Evolutionary conservation across 1,284 basidiomycete genomes (phyloP).

Genomic region (Somion occarium): DNA sequence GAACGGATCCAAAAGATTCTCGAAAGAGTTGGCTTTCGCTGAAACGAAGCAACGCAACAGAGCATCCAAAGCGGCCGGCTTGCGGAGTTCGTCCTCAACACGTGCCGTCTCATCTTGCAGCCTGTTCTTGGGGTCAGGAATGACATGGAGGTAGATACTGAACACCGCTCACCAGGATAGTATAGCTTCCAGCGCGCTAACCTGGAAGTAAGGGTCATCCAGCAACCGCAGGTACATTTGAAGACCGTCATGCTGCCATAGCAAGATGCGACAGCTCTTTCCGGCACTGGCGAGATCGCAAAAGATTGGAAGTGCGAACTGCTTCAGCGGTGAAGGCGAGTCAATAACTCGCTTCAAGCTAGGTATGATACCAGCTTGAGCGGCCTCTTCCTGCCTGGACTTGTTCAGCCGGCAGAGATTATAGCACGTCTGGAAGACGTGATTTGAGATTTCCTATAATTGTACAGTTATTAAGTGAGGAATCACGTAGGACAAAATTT

Average conservation of each 20-base stretch:
- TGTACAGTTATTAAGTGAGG: conserved; percentile 4
- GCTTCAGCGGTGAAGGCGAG: conserved; percentile 87
- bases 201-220: conserved; percentile 94
- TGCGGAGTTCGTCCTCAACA: conserved; percentile 85
- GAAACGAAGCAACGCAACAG: conserved; percentile 83
- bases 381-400: conserved; percentile 92
- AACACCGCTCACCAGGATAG: conserved; percentile 69
- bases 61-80: conserved; percentile 63
- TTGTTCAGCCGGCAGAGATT: conserved; percentile 94
- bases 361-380: conserved; percentile 91
- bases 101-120: conserved; percentile 92
- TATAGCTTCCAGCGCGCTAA: conserved; percentile 88
- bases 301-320: conserved; percentile 94
- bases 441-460: conserved; percentile 84
- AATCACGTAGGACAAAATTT: background rate
- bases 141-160: background rate
- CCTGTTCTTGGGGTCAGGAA: conserved; percentile 38
- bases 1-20: conserved; percentile 90
- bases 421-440: conserved; percentile 93
- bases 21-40: conserved; percentile 90
- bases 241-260: conserved; percentile 89
- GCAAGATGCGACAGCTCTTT: conserved; percentile 80
- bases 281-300: conserved; percentile 94
- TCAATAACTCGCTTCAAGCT: conserved; percentile 85
- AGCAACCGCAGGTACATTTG: conserved; percentile 81